Base-by-base conservation (phyloP, 1,284 basidiomycete genomes). In the Tilletia caries region DNA sequence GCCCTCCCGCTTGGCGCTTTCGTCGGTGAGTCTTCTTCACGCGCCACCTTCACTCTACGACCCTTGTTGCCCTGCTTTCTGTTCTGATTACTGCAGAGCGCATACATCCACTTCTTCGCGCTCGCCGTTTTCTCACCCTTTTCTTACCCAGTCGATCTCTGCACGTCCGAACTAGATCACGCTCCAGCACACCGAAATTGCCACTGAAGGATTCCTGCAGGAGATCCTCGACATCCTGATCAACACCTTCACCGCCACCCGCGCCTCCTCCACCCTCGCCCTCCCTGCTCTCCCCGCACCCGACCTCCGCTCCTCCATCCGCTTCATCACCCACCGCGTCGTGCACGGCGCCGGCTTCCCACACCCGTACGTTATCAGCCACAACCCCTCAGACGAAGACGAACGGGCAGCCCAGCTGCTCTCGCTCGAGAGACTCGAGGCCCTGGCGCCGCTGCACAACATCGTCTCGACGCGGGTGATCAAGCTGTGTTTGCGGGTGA, bases 371-470 rank as follows among this genome's bases (percentile, higher is more conserved):
- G 27, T 34, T 15, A 69, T 72, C 44, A 27, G 13, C 3, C 10
- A 58, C 23, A 27, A 58, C 25, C n/a, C n/a, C n/a, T 25, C n/a
- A 12, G 5, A 25, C 3, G 52, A 5, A 25, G 52, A 58, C 52
- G n/a, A n/a, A n/a, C n/a, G n/a, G n/a, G n/a, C n/a, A n/a, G 69
- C 64, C 27, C 50, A 68, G 27, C 66, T 64, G 32, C 58, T 50
- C 29, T 52, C 67, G 4, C 65, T 69, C 23, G 44, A 65, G 33
- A 72, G 60, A 25, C 64, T 74, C n/a, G 54, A 72, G 43, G 68
- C 43, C 13, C 43, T 74, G 27, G 73, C 73, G 8, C 73, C 73
- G 10, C 67, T 74, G 34, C 73, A 74, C 65, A 74, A 74, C 43
- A 60, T 62, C 13, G 66, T 69, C 15, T 48, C 69, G 25, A 67